Base-by-base conservation (phyloP, 768 basidiomycete species). In the Suillus weaverae region DNA sequence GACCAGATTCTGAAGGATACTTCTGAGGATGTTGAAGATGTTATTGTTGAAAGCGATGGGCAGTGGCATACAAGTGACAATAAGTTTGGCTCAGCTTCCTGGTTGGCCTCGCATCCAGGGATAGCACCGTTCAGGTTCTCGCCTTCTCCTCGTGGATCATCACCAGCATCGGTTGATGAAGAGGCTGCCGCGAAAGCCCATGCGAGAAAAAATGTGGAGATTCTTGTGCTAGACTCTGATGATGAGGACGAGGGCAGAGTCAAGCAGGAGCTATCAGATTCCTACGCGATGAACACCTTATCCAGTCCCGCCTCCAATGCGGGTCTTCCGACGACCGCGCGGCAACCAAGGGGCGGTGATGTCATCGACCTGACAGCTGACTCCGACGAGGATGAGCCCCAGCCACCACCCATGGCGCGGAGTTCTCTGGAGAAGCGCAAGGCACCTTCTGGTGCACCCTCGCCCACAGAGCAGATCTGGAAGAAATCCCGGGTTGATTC, bases 21-120 rank as follows among this genome's bases (percentile, higher is more conserved):
- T 4, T 84, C 92, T 0, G 92, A 95, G 30, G 81, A 80, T 61
- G 87, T 94, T 14, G 97, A 99, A 59, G 93, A 97, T 68, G 95
- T 99, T 32, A 84, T 97, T 62, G 88, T 99, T 18, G 97, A 99
- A 76, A 87, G 94, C 6, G 89, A 97, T 73, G 96, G 95, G 1
- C 90, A 96, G 74, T 99, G 97, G 97, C 96, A 97, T 74, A 95
- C 95, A 1, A 79, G 85, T 20, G 95, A 99, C 77, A 85, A 91
- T 79, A 94, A 91, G 76, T 91, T 85, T 71, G 94, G 86, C 2
- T 95, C 93, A 22, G 70, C 79, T 1, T 79, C 75, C 36, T 97
- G 95, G 95, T 86, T 83, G 68, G 82, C 83, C 51, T 69, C 76
- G 0, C 86, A 90, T 74, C 81, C 85, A 14, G 74, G 75, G 22